Evolutionary conservation across 139 green algal genomes (phyloP).

Genomic region (Micractinium conductrix): DNA sequence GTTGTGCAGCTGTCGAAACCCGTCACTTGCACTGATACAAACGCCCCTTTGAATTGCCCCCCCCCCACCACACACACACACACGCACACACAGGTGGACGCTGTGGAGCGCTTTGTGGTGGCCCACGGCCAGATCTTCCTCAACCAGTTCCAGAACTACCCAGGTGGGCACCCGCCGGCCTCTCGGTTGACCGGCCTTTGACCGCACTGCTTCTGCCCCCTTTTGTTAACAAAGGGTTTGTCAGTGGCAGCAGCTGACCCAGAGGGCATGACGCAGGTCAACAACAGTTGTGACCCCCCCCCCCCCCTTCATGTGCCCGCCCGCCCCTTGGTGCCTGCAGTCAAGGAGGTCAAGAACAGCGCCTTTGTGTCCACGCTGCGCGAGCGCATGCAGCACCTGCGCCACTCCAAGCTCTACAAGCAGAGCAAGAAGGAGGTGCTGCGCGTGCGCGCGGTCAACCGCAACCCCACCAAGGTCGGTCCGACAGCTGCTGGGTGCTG

Average conservation of each 20-base stretch:
- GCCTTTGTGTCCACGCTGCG: conserved; percentile 80
- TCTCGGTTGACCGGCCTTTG: too few relatives aligned
- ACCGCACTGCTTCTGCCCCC: too few relatives aligned
- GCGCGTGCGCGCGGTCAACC: conserved; percentile 53
- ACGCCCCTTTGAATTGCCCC: neutral
- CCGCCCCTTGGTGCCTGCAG: too few relatives aligned
- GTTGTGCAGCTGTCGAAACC: neutral
- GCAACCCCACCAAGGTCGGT: conserved; percentile 77
- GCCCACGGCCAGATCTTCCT: conserved; percentile 97
- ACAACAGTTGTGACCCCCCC: too few relatives aligned
- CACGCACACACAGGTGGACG: conserved; percentile 46
- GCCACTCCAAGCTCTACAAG: conserved; percentile 89
- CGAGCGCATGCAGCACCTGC: conserved; percentile 69
- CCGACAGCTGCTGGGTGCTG: neutral
- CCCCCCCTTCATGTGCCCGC: neutral
- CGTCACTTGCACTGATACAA: neutral
- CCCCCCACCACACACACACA: neutral
- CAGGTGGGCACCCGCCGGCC: conserved; percentile 37
- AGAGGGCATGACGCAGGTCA: too few relatives aligned
- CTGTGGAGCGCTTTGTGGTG: conserved; percentile 90
- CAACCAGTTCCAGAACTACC: conserved; percentile 85
- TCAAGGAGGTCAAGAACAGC: conserved; percentile 63
- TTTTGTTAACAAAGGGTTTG: too few relatives aligned
- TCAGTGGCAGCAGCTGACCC: too few relatives aligned
- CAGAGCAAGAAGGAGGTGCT: conserved; percentile 39